A percentile compares a stretch with the other conserved stretches of the same genome.
These are phyloP conservation scores for Terfezia claveryi DNA, from an alignment of 495 filamentous ascomycete species.

Conservation along the genomic window DNA sequence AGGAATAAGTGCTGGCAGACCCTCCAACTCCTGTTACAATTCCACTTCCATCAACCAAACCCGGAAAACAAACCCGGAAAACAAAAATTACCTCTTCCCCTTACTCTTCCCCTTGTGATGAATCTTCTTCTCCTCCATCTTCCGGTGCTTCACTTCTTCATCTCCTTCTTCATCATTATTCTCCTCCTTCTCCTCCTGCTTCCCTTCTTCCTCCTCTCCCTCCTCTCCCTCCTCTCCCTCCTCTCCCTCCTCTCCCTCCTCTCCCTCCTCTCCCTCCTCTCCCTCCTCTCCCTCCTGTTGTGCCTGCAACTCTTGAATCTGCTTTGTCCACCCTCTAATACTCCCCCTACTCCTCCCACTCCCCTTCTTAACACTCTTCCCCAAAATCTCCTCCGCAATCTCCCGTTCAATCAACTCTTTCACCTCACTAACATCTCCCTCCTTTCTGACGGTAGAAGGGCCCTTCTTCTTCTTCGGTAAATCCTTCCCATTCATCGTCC, in stretches of 20 bases:
- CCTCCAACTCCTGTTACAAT: too few species aligned
- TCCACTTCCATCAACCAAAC: too few species aligned
- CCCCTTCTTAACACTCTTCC: conserved; percentile 7
- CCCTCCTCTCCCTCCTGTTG: conserved; percentile 23
- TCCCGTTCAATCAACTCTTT: conserved; percentile 4
- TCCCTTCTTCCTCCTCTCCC: background rate
- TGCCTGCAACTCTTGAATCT: conserved; percentile 14
- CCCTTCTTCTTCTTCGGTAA: conserved; percentile 40
- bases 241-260: conserved; percentile 11
- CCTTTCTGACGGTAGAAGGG: conserved; percentile 4
- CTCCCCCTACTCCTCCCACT: conserved; percentile 15
- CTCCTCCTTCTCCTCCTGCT: conserved; percentile 1
- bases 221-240: background rate
- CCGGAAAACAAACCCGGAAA: too few species aligned
- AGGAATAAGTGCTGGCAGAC: too few species aligned
- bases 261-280: background rate
- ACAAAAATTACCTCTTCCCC: background rate
- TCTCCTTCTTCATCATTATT: conserved; percentile 1
- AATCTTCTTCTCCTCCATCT: conserved; percentile 12
- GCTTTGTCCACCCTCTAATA: conserved; percentile 19
- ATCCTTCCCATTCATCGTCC: conserved; percentile 63
- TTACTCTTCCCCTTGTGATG: conserved; percentile 4
- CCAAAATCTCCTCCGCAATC: conserved; percentile 27
- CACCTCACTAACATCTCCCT: conserved; percentile 7
- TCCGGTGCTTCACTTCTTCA: conserved; percentile 6